These are phyloP conservation scores for Boletales sp. DNA, from an alignment of 768 basidiomycete genomes.

Conservation along the genomic window DNA sequence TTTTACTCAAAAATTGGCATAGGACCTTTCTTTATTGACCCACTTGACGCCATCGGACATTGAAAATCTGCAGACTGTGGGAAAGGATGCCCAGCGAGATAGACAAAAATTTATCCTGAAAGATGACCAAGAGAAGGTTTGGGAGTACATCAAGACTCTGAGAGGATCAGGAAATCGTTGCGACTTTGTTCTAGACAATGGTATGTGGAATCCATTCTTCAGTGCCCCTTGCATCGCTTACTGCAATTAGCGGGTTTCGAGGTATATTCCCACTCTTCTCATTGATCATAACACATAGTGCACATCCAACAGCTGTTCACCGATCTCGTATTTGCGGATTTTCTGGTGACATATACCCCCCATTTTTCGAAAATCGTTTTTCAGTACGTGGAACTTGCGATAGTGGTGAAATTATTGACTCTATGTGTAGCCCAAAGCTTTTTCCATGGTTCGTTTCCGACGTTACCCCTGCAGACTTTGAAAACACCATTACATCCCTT, in stretches of 20 bases:
- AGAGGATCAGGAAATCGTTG: slow-evolving; percentile 44
- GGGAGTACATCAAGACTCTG: slow-evolving; percentile 64
- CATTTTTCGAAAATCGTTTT: slow-evolving; percentile 80
- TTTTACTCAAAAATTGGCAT: slow-evolving; percentile 1
- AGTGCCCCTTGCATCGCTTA: not conserved
- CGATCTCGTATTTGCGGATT: slow-evolving; percentile 90
- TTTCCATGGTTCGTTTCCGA: slow-evolving; percentile 99
- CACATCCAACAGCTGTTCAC: slow-evolving; percentile 70
- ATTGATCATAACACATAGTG: not conserved
- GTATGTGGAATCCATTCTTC: slow-evolving; percentile 35
- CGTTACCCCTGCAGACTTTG: slow-evolving; percentile 85
- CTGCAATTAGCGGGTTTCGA: slow-evolving; percentile 77
- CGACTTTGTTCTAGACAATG: slow-evolving; percentile 91
- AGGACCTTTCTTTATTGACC: slow-evolving; percentile 90
- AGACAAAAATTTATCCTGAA: slow-evolving; percentile 77
- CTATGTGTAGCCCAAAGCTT: slow-evolving; percentile 68
- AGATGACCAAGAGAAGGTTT: slow-evolving; percentile 75
- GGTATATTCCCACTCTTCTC: slow-evolving; percentile 36
- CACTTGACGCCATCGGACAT: slow-evolving; percentile 83
- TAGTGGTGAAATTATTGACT: slow-evolving; percentile 7
- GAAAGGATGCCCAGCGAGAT: slow-evolving; percentile 72
- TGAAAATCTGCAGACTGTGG: slow-evolving; percentile 75
- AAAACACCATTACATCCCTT: slow-evolving; percentile 50
- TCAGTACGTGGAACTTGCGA: slow-evolving; percentile 57
- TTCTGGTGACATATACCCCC: slow-evolving; percentile 85